A percentile compares a stretch with the other conserved stretches of the same genome.
These are phyloP conservation scores for Calamus simplicifolius DNA, from an alignment of 176 grass and related monocot species.

Conservation along the genomic window DNA sequence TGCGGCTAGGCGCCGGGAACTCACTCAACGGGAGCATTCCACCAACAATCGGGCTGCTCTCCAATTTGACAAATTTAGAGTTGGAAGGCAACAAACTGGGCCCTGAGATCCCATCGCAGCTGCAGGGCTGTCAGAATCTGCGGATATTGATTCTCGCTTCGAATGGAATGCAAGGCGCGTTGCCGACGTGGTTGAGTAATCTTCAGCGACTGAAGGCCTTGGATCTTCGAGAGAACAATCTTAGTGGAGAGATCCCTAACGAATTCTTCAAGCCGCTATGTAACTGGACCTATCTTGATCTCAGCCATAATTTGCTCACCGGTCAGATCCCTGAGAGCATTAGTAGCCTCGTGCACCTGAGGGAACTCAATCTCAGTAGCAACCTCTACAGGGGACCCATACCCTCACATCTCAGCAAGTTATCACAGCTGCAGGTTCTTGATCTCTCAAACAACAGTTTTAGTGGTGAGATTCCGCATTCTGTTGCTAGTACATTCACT, in stretches of 20 bases:
- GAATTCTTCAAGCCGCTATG: conserved; percentile 13
- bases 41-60: conserved; percentile 4
- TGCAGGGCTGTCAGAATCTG: conserved; percentile 33
- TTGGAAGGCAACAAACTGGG: conserved; percentile 34
- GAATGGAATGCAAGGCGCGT: conserved; percentile 29
- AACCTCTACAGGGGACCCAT: conserved; percentile 42
- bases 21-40: conserved; percentile 29
- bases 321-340: conserved; percentile 28
- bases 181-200: conserved; percentile 23
- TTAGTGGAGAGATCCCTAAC: conserved; percentile 20
- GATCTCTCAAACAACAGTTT: conserved; percentile 79
- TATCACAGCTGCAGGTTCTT: conserved; percentile 32
- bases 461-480: conserved; percentile 30
- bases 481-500: neutral
- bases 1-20: conserved; percentile 36
- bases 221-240: conserved; percentile 36
- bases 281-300: conserved; percentile 35
- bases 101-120: conserved; percentile 16
- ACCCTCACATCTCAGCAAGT: conserved; percentile 11
- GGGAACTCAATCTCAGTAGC: conserved; percentile 65
- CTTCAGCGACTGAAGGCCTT: conserved; percentile 41
- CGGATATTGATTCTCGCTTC: conserved; percentile 46
- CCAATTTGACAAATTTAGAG: conserved; percentile 36
- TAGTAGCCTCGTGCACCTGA: neutral
- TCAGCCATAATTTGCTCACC: conserved; percentile 43